Percentiles rank a stretch among this genome's conserved stretches.
Evolutionary conservation across 305 asterid species (phyloP).

Genomic region (Galium porrigens): DNA sequence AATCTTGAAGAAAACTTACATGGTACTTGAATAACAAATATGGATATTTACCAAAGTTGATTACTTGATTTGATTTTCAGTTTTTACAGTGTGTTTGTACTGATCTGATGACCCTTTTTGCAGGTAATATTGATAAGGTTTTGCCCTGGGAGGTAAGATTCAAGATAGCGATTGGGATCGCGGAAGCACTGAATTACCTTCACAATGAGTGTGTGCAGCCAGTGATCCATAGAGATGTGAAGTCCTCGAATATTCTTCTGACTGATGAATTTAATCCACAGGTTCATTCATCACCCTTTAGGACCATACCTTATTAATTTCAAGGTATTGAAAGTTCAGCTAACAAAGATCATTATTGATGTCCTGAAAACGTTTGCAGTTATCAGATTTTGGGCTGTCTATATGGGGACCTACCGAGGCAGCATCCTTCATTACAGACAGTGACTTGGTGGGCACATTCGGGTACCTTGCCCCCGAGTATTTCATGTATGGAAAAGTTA

Average conservation of each 20-base stretch:
- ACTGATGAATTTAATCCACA: conserved; percentile 46
- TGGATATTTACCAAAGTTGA: background rate
- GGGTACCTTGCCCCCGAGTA: conserved; percentile 97
- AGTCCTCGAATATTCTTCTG: conserved; percentile 73
- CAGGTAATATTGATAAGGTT: conserved; percentile 27
- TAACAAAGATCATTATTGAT: background rate
- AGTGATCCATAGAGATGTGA: conserved; percentile 65
- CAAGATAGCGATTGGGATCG: conserved; percentile 54
- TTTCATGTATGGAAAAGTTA: conserved; percentile 90
- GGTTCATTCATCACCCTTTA: conserved; percentile 24
- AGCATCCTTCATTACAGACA: conserved; percentile 44
- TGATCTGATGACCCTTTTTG: background rate
- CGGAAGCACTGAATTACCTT: conserved; percentile 64
- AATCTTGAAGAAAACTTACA: conserved; percentile 67
- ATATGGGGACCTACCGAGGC: conserved; percentile 63
- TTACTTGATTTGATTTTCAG: background rate
- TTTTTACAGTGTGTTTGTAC: conserved; percentile 2
- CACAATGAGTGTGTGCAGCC: conserved; percentile 49
- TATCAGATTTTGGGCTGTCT: conserved; percentile 82
- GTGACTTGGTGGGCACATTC: conserved; percentile 79
- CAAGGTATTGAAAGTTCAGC: background rate
- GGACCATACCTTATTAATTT: background rate
- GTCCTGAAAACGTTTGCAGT: conserved; percentile 21
- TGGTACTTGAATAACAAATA: conserved; percentile 22
- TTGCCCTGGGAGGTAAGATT: conserved; percentile 67